Evolutionary conservation across 1,139 yeast species (phyloP).

Genomic region (Kurtzmaniella quercitrusa): DNA sequence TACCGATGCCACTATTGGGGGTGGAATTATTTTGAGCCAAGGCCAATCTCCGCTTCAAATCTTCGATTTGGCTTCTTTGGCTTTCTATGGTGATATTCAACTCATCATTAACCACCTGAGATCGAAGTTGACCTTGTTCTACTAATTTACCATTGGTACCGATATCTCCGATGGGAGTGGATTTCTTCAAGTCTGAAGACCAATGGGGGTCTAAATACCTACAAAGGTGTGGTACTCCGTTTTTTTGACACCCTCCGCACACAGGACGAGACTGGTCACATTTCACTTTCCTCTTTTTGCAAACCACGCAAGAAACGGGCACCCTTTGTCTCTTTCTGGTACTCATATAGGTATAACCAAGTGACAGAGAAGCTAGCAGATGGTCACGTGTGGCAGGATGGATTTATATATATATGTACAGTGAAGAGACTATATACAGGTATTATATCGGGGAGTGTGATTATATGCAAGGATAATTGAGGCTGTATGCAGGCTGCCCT

Average conservation of each 20-base stretch:
- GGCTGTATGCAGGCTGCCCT: too few relatives aligned
- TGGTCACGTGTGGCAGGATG: background rate
- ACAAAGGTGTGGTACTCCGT: slow-evolving; percentile 42
- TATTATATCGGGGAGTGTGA: too few relatives aligned
- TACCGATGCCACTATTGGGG: background rate
- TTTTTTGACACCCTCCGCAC: slow-evolving; percentile 41
- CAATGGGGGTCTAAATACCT: slow-evolving; percentile 42
- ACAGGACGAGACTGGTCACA: slow-evolving; percentile 43
- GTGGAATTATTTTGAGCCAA: slow-evolving; percentile 14
- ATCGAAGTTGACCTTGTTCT: background rate
- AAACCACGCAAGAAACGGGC: slow-evolving; percentile 40
- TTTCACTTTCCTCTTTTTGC: slow-evolving; percentile 42
- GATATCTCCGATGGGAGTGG: background rate
- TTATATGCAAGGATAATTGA: too few relatives aligned
- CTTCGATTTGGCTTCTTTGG: slow-evolving; percentile 34
- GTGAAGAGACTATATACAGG: too few relatives aligned
- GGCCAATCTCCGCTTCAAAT: slow-evolving; percentile 28
- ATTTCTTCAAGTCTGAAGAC: slow-evolving; percentile 14
- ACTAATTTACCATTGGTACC: background rate
- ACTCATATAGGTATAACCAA: background rate
- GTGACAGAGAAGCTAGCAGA: background rate
- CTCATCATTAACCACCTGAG: background rate
- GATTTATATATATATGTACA: too few relatives aligned
- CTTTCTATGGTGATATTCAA: slow-evolving; percentile 11
- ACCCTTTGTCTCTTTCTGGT: slow-evolving; percentile 23